Percentiles rank a stretch among this genome's conserved stretches.
These are phyloP conservation scores for Paecilomyces sp. DNA, from an alignment of 2,329 filamentous ascomycete genomes.

Conservation along the genomic window DNA sequence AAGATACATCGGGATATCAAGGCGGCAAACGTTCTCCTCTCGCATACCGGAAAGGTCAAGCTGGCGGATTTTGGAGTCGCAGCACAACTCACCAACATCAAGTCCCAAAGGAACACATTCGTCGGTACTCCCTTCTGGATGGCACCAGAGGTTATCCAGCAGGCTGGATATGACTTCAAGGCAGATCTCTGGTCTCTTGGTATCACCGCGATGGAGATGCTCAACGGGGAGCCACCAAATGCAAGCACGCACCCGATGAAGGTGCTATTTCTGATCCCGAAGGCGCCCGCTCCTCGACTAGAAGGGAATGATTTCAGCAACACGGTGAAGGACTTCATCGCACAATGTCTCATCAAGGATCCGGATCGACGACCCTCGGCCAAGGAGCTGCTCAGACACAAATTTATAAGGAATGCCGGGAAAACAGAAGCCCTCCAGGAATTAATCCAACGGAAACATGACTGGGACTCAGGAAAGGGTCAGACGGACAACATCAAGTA, in stretches of 20 bases:
- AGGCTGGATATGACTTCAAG: constrained; percentile 77
- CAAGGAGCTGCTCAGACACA: constrained; percentile 78
- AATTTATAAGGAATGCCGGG: constrained; percentile 79
- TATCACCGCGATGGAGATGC: constrained; percentile 86
- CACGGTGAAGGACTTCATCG: constrained; percentile 91
- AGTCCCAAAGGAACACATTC: constrained; percentile 94
- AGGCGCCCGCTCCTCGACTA: constrained; percentile 74
- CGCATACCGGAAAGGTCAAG: constrained; percentile 83
- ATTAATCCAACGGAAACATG: constrained; percentile 70
- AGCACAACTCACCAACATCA: constrained; percentile 93
- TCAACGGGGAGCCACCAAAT: constrained; percentile 81
- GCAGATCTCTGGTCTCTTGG: constrained; percentile 91
- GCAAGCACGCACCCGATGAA: constrained; percentile 88
- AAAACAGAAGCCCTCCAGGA: constrained; percentile 85
- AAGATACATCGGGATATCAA: constrained; percentile 98
- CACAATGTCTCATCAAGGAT: constrained; percentile 86
- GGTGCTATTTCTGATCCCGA: constrained; percentile 83
- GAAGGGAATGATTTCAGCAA: constrained; percentile 74
- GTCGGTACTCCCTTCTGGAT: constrained; percentile 98
- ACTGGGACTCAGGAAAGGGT: constrained; percentile 69
- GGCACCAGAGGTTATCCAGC: constrained; percentile 90
- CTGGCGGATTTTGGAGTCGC: constrained; percentile 96
- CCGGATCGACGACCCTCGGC: constrained; percentile 77
- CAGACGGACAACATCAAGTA: constrained; percentile 68
- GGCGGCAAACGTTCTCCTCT: constrained; percentile 92